These are phyloP conservation scores for Colletotrichum aenigma DNA, from an alignment of 2,329 filamentous ascomycete genomes.

Conservation along the genomic window DNA sequence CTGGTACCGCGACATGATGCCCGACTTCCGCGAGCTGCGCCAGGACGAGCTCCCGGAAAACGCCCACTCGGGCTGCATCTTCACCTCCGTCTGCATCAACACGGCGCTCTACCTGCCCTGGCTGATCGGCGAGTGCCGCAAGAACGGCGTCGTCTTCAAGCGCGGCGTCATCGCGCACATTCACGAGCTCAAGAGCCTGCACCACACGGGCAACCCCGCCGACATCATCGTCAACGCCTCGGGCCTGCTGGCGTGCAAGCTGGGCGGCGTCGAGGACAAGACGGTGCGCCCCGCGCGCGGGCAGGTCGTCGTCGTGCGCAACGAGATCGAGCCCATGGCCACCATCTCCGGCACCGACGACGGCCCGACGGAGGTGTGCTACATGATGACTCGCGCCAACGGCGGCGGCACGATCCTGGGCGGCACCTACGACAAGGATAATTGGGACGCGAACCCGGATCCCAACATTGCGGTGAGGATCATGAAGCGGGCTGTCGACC, in stretches of 20 bases:
- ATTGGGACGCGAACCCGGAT: slow-evolving; percentile 81
- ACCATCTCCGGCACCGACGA: slow-evolving; percentile 76
- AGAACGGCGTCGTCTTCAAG: slow-evolving; percentile 61
- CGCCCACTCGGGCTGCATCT: slow-evolving; percentile 60
- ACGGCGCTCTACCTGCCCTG: slow-evolving; percentile 74
- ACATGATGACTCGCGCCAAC: slow-evolving; percentile 81
- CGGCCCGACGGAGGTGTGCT: slow-evolving; percentile 72
- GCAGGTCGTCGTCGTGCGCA: slow-evolving; percentile 81
- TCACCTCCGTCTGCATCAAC: slow-evolving; percentile 76
- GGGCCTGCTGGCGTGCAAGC: slow-evolving; percentile 65
- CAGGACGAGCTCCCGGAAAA: slow-evolving; percentile 63
- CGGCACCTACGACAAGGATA: slow-evolving; percentile 80
- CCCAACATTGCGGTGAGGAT: slow-evolving; percentile 81
- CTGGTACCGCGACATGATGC: slow-evolving; percentile 76
- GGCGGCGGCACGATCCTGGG: slow-evolving; percentile 86
- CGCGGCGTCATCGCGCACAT: slow-evolving; percentile 62
- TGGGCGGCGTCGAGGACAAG: slow-evolving; percentile 71
- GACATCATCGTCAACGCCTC: slow-evolving; percentile 74
- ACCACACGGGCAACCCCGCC: slow-evolving; percentile 62
- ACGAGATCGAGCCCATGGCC: slow-evolving; percentile 74
- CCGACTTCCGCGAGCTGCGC: slow-evolving; percentile 70
- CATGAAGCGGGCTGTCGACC: slow-evolving; percentile 75
- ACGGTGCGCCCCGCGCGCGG: slow-evolving; percentile 69
- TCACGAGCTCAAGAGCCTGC: slow-evolving; percentile 59
- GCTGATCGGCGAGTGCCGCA: slow-evolving; percentile 69